phyloP scores from a whole-genome alignment of 345 rosid species.

The Bruguiera sexangula region DNA sequence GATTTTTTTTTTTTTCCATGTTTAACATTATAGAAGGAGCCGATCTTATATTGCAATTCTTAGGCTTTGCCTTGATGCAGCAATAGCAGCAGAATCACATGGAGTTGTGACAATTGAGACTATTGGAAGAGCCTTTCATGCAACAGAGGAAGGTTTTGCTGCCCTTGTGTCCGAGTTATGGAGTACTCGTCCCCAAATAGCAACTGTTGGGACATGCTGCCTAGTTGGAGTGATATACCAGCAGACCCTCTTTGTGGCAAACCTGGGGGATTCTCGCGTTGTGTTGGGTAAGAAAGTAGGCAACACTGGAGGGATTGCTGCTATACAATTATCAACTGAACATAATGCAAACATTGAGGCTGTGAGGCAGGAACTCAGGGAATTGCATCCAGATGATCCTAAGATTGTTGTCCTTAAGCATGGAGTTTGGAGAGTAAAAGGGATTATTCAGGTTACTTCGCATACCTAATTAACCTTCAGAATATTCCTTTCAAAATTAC shows the following conservation, averaged over 20 bases:
- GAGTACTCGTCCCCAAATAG: conserved; percentile 57
- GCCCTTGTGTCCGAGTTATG: conserved; percentile 64
- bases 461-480: conserved; percentile 1
- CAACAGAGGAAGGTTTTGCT: conserved; percentile 80
- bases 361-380: conserved; percentile 77
- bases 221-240: conserved; percentile 76
- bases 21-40: conserved; percentile 21
- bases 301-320: conserved; percentile 63
- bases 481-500: conserved; percentile 4
- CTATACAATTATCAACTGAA: conserved; percentile 76
- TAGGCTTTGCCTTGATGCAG: conserved; percentile 84
- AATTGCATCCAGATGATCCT: conserved; percentile 77
- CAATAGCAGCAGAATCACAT: conserved; percentile 57
- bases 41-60: conserved; percentile 63
- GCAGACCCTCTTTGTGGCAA: conserved; percentile 81
- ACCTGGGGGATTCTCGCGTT: conserved; percentile 80
- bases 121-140: conserved; percentile 62
- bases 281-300: conserved; percentile 82
- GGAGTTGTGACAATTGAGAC: conserved; percentile 73
- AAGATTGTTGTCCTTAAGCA: conserved; percentile 76
- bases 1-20: not conserved
- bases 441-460: conserved; percentile 74
- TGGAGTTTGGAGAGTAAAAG: conserved; percentile 97
- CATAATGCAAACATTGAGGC: conserved; percentile 85
- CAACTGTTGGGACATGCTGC: conserved; percentile 82